Percentiles rank a stretch among this genome's conserved stretches.
These are phyloP conservation scores for Lanmaoa pseudosensibilis DNA, from an alignment of 768 basidiomycete genomes.

Conservation along the genomic window DNA sequence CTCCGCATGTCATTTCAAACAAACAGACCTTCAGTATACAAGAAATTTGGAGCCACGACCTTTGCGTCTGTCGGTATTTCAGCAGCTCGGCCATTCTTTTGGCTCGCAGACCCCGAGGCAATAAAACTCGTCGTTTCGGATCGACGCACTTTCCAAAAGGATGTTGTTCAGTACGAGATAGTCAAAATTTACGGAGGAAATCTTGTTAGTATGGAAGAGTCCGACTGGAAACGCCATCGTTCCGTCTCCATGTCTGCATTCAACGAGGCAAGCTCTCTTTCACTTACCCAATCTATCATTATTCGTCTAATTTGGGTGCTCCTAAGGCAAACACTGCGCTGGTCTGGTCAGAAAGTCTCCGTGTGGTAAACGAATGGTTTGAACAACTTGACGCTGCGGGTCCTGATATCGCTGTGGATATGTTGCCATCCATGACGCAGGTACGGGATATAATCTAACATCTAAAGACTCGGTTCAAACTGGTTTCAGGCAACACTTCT, in stretches of 20 bases:
- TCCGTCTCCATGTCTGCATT: constrained; percentile 48
- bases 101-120: constrained; percentile 46
- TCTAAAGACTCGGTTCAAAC: neutral
- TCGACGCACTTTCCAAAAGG: constrained; percentile 41
- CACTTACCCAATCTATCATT: neutral
- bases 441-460: constrained; percentile 4
- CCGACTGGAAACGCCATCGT: constrained; percentile 51
- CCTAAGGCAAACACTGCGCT: constrained; percentile 45
- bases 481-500: constrained; percentile 36
- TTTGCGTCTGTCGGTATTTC: constrained; percentile 38
- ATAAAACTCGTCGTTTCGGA: constrained; percentile 37
- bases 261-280: constrained; percentile 39
- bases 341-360: constrained; percentile 48
- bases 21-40: constrained; percentile 33
- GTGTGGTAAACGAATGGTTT: constrained; percentile 44
- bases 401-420: constrained; percentile 22
- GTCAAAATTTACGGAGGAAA: constrained; percentile 48
- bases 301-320: neutral
- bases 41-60: constrained; percentile 39
- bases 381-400: constrained; percentile 32
- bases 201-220: constrained; percentile 42
- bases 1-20: neutral
- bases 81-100: constrained; percentile 35
- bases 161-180: constrained; percentile 39
- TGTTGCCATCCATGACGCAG: constrained; percentile 11